Base-by-base conservation (phyloP, 148 eudicot genomes). In the Euryodendron excelsum region DNA sequence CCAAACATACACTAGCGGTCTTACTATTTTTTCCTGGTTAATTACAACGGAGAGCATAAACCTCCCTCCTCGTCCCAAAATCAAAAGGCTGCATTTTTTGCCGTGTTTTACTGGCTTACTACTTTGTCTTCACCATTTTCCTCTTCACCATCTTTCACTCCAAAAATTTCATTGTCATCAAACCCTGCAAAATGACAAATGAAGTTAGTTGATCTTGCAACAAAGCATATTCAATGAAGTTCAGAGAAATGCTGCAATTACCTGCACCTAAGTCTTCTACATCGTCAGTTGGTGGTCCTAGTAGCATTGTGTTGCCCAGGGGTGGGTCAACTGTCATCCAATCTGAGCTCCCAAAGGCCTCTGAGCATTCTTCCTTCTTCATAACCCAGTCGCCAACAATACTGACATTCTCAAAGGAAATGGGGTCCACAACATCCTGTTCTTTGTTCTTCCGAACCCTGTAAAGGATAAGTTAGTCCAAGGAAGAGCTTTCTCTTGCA, bases 121-220 rank as follows among this genome's bases (percentile, higher is more conserved):
- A 52, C 64, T 12, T 75, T 80, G 21, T 86, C 82, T 61, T 80
- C 90, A 47, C 87, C 82, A 78, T 81, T 84, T 73, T 86, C 89
- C 75, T 80, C 85, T 71, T 84, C 93, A 21, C 82, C 85, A 30
- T 87, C 89, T 82, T 86, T 87, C 72, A 67, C 82, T 73, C 87
- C 85, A 75, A 93, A 91, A 59, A 91, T 89, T 81, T 92, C 98
- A 78, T 72, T 86, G 80, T 95, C 97, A 75, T 90, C 89, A 82
- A 91, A 95, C 64, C 94, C 97, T 95, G 90, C 81, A 85, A 34
- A 81, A 78, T 31, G 34, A 66, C 45, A 69, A 69, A 5, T n/a
- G 36, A 25, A n/a, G 20, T 37, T 69, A 18, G 3, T 45, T 28
- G 18, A 64, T 72, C 55, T 33, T 7, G n/a, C 34, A 30, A 31